phyloP scores from a whole-genome alignment of 2,329 filamentous ascomycete genomes.

The Leptodontidium sp. region DNA sequence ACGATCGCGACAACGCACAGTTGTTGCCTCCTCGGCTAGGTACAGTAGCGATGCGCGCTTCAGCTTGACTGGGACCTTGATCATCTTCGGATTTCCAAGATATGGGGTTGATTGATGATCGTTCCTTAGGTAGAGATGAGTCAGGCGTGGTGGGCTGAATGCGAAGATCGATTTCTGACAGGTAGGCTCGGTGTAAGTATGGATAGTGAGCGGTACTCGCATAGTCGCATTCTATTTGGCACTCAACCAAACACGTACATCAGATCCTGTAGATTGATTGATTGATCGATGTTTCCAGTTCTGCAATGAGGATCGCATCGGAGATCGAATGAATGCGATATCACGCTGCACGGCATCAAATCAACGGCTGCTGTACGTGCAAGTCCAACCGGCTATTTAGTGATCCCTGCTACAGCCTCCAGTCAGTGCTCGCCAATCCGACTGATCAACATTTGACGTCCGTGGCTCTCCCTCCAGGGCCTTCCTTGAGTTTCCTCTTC shows the following conservation, averaged over 20 bases:
- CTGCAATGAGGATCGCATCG: constrained; percentile 9
- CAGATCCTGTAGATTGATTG: constrained; percentile 4
- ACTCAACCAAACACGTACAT: constrained; percentile 19
- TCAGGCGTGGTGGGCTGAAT: constrained; percentile 27
- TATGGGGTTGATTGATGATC: background rate
- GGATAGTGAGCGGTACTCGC: too few species aligned
- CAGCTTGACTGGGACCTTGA: constrained; percentile 42
- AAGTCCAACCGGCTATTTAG: constrained; percentile 26
- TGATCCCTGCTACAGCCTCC: constrained; percentile 10
- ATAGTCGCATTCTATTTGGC: constrained; percentile 15
- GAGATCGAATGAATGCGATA: constrained; percentile 20
- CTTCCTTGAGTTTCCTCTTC: constrained; percentile 26
- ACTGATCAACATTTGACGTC: constrained; percentile 3
- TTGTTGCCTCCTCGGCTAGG: constrained; percentile 28
- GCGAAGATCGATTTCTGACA: background rate
- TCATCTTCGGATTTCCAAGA: constrained; percentile 3
- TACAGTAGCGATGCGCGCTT: constrained; percentile 34
- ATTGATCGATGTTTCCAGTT: background rate
- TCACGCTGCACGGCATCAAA: constrained; percentile 25
- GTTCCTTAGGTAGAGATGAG: constrained; percentile 7
- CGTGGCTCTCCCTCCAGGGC: background rate
- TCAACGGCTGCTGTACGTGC: constrained; percentile 24
- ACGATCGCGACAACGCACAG: constrained; percentile 42
- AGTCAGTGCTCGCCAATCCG: background rate
- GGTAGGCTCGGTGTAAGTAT: background rate